Evolutionary conservation across 163 green algal genomes (phyloP), one percentile per base, ranked within the genome.

Genomic region (Chlorella variabilis): DNA sequence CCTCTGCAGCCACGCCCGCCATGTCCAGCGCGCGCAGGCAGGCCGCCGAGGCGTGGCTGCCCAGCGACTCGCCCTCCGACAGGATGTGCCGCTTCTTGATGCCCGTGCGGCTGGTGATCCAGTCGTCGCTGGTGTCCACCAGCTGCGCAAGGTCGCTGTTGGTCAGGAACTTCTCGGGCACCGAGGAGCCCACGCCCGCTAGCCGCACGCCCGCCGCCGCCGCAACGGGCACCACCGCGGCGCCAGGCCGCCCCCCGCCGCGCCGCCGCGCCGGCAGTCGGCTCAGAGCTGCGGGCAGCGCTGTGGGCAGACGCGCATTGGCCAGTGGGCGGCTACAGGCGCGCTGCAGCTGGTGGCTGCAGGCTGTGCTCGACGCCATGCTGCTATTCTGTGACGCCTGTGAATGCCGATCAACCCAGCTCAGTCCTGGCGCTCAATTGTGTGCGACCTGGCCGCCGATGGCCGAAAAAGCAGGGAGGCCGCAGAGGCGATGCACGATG

Each of bases 51-150:
- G 94, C 95, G 58, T 98, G 92, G 34, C 87, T 62, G 6, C 85
- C 86, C 66, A 99, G 83, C 23, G 58, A 92, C 75, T 99, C 97
- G 5, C 89, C 91, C 38, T 92, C 89, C 45, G 66, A 83, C 31
- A 99, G 78, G 0, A 98, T 89, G 82, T 96, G 94, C 20, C 96
- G 87, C 58, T 88, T 84, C 78, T 83, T 88, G 85, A 98, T 98
- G 77, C 94, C 94, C 4, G 94, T 98, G 20, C 87, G 75, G 4
- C 59, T 89, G 6, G 73, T 61, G 74, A 99, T 99, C 97, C 97
- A 99, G 65, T 99, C 97, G 77, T 99, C 97, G 81, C 92, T 97
- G 0, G 97, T 99, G 17, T 99, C 97, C 45, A 99, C 93, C 3
- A 98, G 88, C 85, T 93, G 83, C 56, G 92, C 90, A 29, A 99